Conservation (phyloP, 2,329 filamentous ascomycete genomes). For the Didymella keratinophila region DNA sequence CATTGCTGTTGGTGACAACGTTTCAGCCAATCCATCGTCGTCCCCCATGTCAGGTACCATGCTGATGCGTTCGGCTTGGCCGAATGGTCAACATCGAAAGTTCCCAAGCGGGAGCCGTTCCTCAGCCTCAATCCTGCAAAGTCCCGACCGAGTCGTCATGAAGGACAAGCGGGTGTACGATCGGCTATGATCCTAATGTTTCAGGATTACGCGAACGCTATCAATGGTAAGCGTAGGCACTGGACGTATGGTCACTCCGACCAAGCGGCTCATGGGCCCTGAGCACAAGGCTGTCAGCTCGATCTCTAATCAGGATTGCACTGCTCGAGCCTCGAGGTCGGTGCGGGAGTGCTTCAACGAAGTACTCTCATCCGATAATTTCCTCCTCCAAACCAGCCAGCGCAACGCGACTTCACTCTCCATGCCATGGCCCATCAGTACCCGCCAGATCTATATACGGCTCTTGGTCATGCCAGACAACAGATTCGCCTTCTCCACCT, state of each 20-base stretch:
- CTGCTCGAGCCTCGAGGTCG: neutral
- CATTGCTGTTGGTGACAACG: neutral
- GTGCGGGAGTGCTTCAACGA: neutral
- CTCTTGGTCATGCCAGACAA: neutral
- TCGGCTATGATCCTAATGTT: neutral
- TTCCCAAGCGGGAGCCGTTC: neutral
- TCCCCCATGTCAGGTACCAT: neutral
- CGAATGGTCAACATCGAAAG: neutral
- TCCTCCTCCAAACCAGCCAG: neutral
- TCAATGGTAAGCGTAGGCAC: neutral
- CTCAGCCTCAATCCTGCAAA: neutral
- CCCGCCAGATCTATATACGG: neutral
- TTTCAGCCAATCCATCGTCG: neutral
- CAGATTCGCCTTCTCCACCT: conserved; percentile 10
- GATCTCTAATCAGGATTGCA: neutral
- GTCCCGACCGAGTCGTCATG: neutral
- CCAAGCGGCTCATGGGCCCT: neutral
- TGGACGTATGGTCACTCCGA: neutral
- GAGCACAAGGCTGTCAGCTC: neutral
- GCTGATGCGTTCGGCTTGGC: conserved; percentile 2
- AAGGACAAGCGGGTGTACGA: neutral
- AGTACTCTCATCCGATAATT: neutral
- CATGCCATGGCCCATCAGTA: neutral
- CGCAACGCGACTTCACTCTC: neutral
- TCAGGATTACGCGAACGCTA: neutral